These are phyloP conservation scores for Dactylorhiza incarnata DNA, from an alignment of 106 monocot species.

Conservation along the genomic window DNA sequence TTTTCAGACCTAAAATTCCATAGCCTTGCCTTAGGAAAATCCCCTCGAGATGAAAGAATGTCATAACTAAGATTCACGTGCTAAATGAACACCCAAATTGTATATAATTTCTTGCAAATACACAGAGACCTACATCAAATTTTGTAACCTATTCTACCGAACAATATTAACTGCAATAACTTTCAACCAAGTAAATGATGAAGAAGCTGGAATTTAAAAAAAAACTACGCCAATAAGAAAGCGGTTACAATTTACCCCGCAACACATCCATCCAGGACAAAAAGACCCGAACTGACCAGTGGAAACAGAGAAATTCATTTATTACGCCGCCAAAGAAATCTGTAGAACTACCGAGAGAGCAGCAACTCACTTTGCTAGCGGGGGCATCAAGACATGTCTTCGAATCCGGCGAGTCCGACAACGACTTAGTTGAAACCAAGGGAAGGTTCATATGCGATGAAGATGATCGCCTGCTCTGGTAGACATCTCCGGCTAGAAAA, in stretches of 20 bases:
- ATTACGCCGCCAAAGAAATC: background rate
- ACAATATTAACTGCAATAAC: background rate
- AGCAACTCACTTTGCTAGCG: background rate
- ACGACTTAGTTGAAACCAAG: background rate
- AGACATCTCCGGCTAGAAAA: background rate
- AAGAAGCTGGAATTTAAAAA: background rate
- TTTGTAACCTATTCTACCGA: background rate
- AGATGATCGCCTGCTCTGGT: background rate
- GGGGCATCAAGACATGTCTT: background rate
- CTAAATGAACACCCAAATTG: background rate
- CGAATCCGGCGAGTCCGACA: background rate
- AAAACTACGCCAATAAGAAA: background rate
- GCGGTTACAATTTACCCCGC: background rate
- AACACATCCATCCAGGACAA: background rate
- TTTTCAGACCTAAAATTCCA: background rate
- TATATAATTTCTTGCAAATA: background rate
- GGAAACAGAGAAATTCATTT: background rate
- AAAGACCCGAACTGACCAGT: background rate
- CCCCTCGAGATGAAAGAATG: background rate
- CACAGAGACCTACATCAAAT: background rate
- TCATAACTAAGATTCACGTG: background rate
- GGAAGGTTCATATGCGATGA: background rate
- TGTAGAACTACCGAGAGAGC: background rate
- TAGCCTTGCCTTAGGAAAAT: background rate
- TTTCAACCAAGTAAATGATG: background rate